Evolutionary conservation across 257 asterid genomes (phyloP), one percentile per base, ranked within the genome.

Genomic region (Paulownia fortunei): DNA sequence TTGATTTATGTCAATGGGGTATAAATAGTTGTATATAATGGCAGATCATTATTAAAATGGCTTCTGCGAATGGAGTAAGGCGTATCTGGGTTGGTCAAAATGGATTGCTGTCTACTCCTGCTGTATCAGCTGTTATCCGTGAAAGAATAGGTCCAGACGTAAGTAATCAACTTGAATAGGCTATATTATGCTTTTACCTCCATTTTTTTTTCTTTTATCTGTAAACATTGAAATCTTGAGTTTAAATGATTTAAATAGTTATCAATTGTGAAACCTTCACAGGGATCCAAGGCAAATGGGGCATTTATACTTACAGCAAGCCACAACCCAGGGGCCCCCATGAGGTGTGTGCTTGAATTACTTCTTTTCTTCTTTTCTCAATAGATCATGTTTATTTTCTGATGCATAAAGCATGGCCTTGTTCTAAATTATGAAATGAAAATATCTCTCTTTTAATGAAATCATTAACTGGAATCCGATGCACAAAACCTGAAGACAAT

Each of bases 271-370:
- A 71, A 73, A 58, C 77, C 49, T 78, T 60, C 69, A 32, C 88
- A 95, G 99, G 99, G 97, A 80, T 90, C 97, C 76, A 95, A 89
- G 85, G 96, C 98, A 32, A 93, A 78, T 74, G 99, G 98, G 56
- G 94, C 93, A 84, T 93, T 93, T 85, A 95, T 95, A 60, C 92
- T 95, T 82, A 95, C 98, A 65, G 99, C 99, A 76, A 95, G 98
- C 85, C 99, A 95, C 90, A 95, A 95, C 84, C 99, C 99, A 63
- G 99, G 98, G 99, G 99, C 5, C 99, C 99, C 4, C 24, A 84
- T 87, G 97, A 95, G 99, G 99, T 95, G 58, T 78, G 69, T 69
- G 21, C 30, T 61, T 24, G 56, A 84, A 69, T 49, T 62, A 16
- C 59, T 67, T 65, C 15, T 30, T 72, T 69, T 7, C 66, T 79